Evolutionary conservation across 169 alveolate genomes (phyloP).

Genomic region (Plasmodium cynomolgi): DNA sequence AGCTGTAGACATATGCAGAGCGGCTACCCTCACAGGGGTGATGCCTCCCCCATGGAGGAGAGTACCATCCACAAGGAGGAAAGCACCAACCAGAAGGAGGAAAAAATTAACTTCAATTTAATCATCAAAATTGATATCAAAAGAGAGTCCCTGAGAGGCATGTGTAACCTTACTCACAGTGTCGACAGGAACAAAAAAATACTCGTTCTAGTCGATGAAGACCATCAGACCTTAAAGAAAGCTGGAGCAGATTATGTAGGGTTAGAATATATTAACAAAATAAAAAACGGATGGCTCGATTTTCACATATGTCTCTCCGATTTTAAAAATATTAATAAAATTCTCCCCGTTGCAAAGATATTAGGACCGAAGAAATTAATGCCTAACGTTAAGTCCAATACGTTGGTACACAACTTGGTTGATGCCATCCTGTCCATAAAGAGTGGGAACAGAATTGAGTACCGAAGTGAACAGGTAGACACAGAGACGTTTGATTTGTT

Average conservation of each 20-base stretch:
- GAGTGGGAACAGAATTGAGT: slow-evolving; percentile 81
- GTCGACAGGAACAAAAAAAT: slow-evolving; percentile 64
- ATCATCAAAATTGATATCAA: slow-evolving; percentile 54
- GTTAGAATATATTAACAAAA: slow-evolving; percentile 78
- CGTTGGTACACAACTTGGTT: slow-evolving; percentile 76
- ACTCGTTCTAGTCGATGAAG: slow-evolving; percentile 45
- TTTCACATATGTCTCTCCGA: slow-evolving; percentile 91
- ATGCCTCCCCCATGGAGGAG: background rate
- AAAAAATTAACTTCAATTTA: slow-evolving; percentile 24
- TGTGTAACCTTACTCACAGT: slow-evolving; percentile 60
- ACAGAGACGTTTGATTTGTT: slow-evolving; percentile 30
- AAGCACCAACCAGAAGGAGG: background rate
- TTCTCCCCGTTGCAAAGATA: slow-evolving; percentile 90
- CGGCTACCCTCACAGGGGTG: background rate
- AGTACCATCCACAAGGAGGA: too few species aligned
- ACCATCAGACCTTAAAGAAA: slow-evolving; percentile 23
- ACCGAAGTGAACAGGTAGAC: slow-evolving; percentile 77
- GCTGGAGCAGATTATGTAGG: slow-evolving; percentile 85
- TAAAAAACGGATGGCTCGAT: slow-evolving; percentile 89
- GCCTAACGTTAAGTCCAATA: slow-evolving; percentile 93
- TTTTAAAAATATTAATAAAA: slow-evolving; percentile 86
- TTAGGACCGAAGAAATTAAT: slow-evolving; percentile 94
- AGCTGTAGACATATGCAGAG: background rate
- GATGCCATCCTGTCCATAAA: slow-evolving; percentile 78
- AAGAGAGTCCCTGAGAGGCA: slow-evolving; percentile 71